These are phyloP conservation scores for Moniliella sp. DNA, from an alignment of 1,284 basidiomycete genomes.

Conservation along the genomic window DNA sequence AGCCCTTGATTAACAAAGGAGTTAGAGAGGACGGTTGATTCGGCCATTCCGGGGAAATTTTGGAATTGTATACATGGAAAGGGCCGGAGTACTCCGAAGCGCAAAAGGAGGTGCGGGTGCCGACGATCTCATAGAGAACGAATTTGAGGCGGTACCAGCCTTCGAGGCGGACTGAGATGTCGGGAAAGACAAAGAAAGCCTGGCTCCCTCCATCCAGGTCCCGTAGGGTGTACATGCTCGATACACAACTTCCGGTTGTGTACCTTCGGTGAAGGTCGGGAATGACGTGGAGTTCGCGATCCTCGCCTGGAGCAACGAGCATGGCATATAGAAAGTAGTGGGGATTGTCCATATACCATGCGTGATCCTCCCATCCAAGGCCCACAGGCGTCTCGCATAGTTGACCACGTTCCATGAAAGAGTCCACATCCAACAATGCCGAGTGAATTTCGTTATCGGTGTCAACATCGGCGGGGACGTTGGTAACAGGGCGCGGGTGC, in stretches of 20 bases:
- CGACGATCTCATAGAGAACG: constrained; percentile 65
- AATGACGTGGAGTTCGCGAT: constrained; percentile 45
- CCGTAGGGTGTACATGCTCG: constrained; percentile 77
- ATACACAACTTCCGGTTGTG: constrained; percentile 70
- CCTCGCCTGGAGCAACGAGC: constrained; percentile 20
- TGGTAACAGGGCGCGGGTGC: constrained; percentile 9
- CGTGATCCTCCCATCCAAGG: constrained; percentile 28
- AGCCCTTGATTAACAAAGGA: constrained; percentile 27
- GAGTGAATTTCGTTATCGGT: constrained; percentile 2
- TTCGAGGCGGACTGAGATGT: constrained; percentile 47
- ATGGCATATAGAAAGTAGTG: constrained; percentile 30
- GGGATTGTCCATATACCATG: constrained; percentile 28
- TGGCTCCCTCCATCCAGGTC: constrained; percentile 60
- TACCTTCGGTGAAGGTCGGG: constrained; percentile 73
- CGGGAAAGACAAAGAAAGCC: constrained; percentile 39
- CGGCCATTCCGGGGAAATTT: constrained; percentile 27
- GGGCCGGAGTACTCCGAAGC: constrained; percentile 24
- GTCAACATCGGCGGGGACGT: not conserved
- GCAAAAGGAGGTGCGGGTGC: constrained; percentile 38
- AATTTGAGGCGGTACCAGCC: constrained; percentile 64
- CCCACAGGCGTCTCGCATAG: constrained; percentile 15
- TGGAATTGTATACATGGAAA: constrained; percentile 25
- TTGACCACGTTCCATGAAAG: constrained; percentile 11
- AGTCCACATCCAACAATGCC: too few species aligned
- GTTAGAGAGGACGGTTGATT: constrained; percentile 19